Percentiles rank a stretch among this genome's conserved stretches.
phyloP scores from a whole-genome alignment of 352 stramenopile genomes.

The Phytopythium cucurbitacearum region DNA sequence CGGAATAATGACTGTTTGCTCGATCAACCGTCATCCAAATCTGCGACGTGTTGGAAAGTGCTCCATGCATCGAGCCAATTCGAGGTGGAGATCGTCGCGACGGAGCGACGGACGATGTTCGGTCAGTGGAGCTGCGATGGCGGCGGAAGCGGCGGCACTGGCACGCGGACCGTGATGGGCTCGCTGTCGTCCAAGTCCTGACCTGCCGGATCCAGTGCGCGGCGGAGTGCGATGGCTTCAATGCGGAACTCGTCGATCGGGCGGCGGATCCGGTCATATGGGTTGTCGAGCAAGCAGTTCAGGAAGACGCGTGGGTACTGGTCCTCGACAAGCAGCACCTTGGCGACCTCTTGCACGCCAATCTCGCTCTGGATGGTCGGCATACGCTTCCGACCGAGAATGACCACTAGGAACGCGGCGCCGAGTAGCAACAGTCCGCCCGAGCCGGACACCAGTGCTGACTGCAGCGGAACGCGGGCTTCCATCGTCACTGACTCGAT shows the following conservation, averaged over 20 bases:
- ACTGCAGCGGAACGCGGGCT: slow-evolving; percentile 29
- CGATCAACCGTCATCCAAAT: no score
- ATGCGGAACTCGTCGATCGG: slow-evolving; percentile 26
- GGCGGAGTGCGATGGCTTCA: slow-evolving; percentile 15
- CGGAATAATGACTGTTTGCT: no score
- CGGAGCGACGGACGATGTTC: no score
- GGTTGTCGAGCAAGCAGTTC: slow-evolving; percentile 26
- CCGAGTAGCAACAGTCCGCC: slow-evolving; percentile 15
- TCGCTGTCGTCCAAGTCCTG: no score
- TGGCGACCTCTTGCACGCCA: slow-evolving; percentile 29
- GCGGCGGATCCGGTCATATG: slow-evolving; percentile 1
- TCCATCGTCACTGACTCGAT: slow-evolving; percentile 22
- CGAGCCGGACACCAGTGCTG: slow-evolving; percentile 22
- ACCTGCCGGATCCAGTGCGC: no score
- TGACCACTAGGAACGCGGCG: slow-evolving; percentile 8
- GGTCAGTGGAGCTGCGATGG: no score
- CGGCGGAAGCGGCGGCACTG: no score
- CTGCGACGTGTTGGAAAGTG: no score
- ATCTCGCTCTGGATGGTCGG: slow-evolving; percentile 14
- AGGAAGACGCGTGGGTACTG: slow-evolving; percentile 30
- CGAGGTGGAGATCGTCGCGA: no score
- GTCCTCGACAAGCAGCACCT: slow-evolving; percentile 31
- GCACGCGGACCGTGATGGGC: no score
- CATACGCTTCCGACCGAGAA: slow-evolving; percentile 16
- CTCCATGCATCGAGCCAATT: no score